Conservation (phyloP, 768 basidiomycete species). For the Dioszegia crocea region DNA sequence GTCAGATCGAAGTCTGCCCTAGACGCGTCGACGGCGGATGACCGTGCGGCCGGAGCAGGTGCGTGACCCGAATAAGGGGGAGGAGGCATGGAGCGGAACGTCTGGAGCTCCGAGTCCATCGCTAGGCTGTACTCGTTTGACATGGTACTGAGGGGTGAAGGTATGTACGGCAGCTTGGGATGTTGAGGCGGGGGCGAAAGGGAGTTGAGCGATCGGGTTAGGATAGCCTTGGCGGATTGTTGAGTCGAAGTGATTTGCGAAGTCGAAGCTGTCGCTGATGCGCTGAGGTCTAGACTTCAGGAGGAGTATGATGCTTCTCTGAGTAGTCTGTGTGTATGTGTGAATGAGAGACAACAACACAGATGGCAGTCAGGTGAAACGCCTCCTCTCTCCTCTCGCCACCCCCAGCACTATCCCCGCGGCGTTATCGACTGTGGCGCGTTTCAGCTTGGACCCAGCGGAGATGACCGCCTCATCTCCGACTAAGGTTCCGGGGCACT, state of each 20-base stretch:
- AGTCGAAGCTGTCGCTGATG: too few species aligned
- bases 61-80: conserved; percentile 29
- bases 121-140: background rate
- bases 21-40: conserved; percentile 1
- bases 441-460: background rate
- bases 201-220: too few species aligned
- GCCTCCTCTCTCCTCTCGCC: background rate
- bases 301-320: too few species aligned
- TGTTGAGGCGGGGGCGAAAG: too few species aligned
- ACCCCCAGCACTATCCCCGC: background rate
- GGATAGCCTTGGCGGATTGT: too few species aligned
- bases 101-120: background rate
- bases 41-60: background rate
- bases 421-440: conserved; percentile 6
- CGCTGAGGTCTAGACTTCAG: too few species aligned
- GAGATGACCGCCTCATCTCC: background rate
- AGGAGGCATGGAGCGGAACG: conserved; percentile 30
- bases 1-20: conserved; percentile 25
- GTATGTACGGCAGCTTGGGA: too few species aligned
- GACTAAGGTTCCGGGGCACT: background rate
- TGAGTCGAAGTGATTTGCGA: too few species aligned
- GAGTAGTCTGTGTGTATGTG: background rate
- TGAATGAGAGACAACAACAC: background rate
- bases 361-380: background rate
- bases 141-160: background rate